These are phyloP conservation scores for Suhomyces yuchorum DNA, from an alignment of 1,139 yeast species.

Conservation along the genomic window DNA sequence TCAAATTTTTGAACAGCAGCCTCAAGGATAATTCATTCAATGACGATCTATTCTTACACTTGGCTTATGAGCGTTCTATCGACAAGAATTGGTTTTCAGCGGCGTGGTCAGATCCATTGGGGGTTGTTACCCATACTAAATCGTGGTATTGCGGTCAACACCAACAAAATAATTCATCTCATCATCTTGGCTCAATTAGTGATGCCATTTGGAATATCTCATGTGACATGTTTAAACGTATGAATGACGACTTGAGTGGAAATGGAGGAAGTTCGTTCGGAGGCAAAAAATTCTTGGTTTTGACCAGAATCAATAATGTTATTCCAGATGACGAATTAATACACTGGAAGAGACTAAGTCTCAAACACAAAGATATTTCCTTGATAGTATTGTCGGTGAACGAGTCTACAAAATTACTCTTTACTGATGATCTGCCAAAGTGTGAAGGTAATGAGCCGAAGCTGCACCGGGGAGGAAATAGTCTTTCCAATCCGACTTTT, in stretches of 20 bases:
- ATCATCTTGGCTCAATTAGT: conserved; percentile 37
- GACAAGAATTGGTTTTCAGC: conserved; percentile 86
- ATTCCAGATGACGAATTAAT: conserved; percentile 78
- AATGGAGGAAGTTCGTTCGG: conserved; percentile 25
- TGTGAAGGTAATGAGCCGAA: conserved; percentile 1
- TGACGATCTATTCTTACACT: conserved; percentile 79
- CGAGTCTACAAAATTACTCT: conserved; percentile 57
- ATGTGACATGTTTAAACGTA: conserved; percentile 36
- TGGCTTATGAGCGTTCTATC: conserved; percentile 80
- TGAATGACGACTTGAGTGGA: conserved; percentile 37
- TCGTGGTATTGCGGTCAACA: conserved; percentile 57
- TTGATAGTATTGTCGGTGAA: conserved; percentile 76
- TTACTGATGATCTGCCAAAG: conserved; percentile 28
- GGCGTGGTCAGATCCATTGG: conserved; percentile 88
- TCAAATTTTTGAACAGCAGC: conserved; percentile 44
- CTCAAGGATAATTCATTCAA: conserved; percentile 30
- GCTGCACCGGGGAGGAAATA: not conserved
- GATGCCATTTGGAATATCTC: conserved; percentile 47
- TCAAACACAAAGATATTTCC: conserved; percentile 60
- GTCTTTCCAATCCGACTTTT: not conserved
- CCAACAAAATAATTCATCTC: conserved; percentile 19
- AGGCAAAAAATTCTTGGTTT: conserved; percentile 64
- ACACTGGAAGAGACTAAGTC: conserved; percentile 72
- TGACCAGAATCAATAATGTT: conserved; percentile 69
- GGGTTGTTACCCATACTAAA: conserved; percentile 61